phyloP scores from a whole-genome alignment of 2,329 filamentous ascomycete genomes.

The Venturia aucupariae region DNA sequence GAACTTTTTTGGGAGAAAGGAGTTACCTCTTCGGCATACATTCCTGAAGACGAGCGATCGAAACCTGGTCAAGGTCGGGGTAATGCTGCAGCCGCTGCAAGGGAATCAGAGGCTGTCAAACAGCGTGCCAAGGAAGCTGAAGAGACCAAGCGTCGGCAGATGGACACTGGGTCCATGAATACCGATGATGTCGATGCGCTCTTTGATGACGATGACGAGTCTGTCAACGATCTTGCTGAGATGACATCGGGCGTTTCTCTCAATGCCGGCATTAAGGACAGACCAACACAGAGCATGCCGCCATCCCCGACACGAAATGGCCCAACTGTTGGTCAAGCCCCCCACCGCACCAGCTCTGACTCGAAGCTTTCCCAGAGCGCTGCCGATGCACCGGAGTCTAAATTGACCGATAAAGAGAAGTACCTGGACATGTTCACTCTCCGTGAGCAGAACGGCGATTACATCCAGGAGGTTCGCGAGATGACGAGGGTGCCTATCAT shows the following conservation, averaged over 20 bases:
- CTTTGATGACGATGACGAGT: constrained; percentile 80
- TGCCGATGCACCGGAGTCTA: constrained; percentile 64
- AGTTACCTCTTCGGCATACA: constrained; percentile 87
- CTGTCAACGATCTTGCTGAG: constrained; percentile 72
- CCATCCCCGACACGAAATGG: constrained; percentile 77
- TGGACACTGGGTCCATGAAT: constrained; percentile 88
- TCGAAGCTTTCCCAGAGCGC: constrained; percentile 69
- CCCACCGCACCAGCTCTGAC: constrained; percentile 86
- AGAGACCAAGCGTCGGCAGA: constrained; percentile 85
- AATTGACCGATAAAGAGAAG: constrained; percentile 89
- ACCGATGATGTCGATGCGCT: constrained; percentile 90
- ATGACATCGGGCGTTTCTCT: constrained; percentile 86
- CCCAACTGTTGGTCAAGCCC: constrained; percentile 52
- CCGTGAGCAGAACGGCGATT: constrained; percentile 85
- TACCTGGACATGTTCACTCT: constrained; percentile 85
- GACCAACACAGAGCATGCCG: constrained; percentile 90
- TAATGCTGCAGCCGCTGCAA: constrained; percentile 62
- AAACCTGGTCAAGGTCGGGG: constrained; percentile 69
- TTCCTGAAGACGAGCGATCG: constrained; percentile 92
- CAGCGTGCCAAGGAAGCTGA: constrained; percentile 77
- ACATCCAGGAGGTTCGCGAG: constrained; percentile 96
- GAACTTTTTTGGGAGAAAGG: constrained; percentile 99
- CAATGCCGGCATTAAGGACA: constrained; percentile 53
- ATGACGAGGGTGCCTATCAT: constrained; percentile 98
- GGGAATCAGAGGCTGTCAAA: constrained; percentile 73